Evolutionary conservation across 2,329 filamentous ascomycete genomes (phyloP).

Genomic region (Phialophora macrospora): DNA sequence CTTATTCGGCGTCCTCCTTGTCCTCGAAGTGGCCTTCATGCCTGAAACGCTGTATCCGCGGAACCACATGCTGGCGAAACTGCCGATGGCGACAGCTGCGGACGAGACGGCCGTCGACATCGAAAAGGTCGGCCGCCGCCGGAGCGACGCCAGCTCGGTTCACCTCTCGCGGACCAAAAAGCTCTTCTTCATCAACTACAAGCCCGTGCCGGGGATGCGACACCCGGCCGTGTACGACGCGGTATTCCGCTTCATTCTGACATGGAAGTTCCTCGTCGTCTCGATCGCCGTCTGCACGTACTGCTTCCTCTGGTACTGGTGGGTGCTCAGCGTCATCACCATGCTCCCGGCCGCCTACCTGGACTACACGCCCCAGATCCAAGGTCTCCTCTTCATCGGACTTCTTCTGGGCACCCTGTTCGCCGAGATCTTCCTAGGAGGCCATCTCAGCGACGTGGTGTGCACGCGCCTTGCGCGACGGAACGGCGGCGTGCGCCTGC

Average conservation of each 20-base stretch:
- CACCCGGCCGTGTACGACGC: slow-evolving; percentile 58
- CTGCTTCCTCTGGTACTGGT: slow-evolving; percentile 63
- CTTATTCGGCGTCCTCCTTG: slow-evolving; percentile 55
- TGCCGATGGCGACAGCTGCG: slow-evolving; percentile 38
- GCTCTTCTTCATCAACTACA: slow-evolving; percentile 21
- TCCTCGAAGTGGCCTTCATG: slow-evolving; percentile 57
- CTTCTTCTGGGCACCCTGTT: slow-evolving; percentile 59
- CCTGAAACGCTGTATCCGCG: slow-evolving; percentile 64
- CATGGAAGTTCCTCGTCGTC: slow-evolving; percentile 55
- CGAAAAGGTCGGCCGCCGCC: slow-evolving; percentile 41
- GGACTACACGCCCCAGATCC: slow-evolving; percentile 55
- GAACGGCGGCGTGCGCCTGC: slow-evolving; percentile 50
- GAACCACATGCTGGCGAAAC: slow-evolving; percentile 52
- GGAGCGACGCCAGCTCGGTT: slow-evolving; percentile 14
- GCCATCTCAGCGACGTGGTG: slow-evolving; percentile 59
- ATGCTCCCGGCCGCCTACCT: slow-evolving; percentile 59
- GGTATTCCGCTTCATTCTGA: slow-evolving; percentile 52
- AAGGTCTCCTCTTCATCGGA: slow-evolving; percentile 60
- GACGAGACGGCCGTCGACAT: slow-evolving; percentile 36
- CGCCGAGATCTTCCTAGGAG: slow-evolving; percentile 59
- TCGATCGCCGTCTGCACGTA: slow-evolving; percentile 55
- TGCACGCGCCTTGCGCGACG: slow-evolving; percentile 53
- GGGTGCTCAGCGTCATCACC: slow-evolving; percentile 60
- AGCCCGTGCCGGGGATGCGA: slow-evolving; percentile 51
- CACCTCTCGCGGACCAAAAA: slow-evolving; percentile 23